phyloP scores from a whole-genome alignment of 441 rosid genomes.

The Corymbia calophylla region DNA sequence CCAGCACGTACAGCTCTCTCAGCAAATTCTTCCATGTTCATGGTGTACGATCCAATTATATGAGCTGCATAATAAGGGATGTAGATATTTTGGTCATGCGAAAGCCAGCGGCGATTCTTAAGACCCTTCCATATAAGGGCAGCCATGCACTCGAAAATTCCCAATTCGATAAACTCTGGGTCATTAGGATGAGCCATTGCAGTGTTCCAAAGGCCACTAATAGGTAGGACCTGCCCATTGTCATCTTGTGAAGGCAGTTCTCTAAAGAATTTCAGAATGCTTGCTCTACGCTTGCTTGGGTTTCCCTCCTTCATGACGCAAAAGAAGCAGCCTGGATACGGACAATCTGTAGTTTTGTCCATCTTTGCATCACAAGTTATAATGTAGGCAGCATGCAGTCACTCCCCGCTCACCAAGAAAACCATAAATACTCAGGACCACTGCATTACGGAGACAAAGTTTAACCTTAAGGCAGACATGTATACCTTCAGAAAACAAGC shows the following conservation, averaged over 20 bases:
- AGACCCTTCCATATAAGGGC: constrained; percentile 92
- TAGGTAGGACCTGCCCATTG: constrained; percentile 95
- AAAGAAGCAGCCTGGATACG: constrained; percentile 95
- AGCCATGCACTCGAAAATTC: constrained; percentile 94
- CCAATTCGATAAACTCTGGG: constrained; percentile 88
- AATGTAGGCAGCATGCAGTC: background rate
- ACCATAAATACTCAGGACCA: background rate
- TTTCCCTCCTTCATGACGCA: constrained; percentile 99
- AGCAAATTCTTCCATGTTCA: constrained; percentile 97
- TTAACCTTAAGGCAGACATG: background rate
- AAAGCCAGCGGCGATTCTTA: constrained; percentile 84
- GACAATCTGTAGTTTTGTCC: constrained; percentile 89
- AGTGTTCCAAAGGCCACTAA: constrained; percentile 98
- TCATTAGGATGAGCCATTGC: constrained; percentile 99
- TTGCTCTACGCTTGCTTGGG: constrained; percentile 81
- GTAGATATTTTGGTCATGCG: constrained; percentile 91
- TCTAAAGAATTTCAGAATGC: constrained; percentile 83
- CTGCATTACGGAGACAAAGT: background rate
- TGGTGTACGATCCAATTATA: constrained; percentile 91
- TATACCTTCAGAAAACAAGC: background rate
- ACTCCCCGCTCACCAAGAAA: background rate
- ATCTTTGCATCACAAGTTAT: constrained; percentile 17
- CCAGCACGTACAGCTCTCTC: constrained; percentile 79
- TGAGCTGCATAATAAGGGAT: constrained; percentile 98
- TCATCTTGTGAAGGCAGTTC: constrained; percentile 96